Evolutionary conservation across 208 protist genomes (phyloP), one percentile per base, ranked within the genome.

Genomic region (Crithidia brevicula): DNA sequence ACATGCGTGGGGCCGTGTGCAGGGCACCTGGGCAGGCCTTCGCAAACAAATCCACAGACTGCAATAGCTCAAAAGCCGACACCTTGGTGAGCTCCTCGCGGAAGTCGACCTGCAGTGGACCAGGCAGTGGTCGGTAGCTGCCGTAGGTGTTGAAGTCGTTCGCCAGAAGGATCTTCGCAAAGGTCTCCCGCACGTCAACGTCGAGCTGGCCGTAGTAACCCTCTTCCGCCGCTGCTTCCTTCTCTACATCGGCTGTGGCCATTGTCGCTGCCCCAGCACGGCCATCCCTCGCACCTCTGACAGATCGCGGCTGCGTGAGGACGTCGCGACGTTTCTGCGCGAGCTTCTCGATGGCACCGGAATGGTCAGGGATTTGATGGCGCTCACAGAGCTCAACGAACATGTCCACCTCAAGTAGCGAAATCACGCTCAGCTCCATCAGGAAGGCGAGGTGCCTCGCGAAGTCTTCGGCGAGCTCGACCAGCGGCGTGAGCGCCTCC

Each of bases 141-240:
- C 75, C 60, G 50, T 89, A 82, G 28, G 83, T 85, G 54, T 80
- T 80, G 46, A 58, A 76, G 36, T 83, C 77, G 51, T 91, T 92
- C 4, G 88, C 42, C 1, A 80, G 6, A 20, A 81, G 56, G 18
- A 92, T 82, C 42, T 76, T 75, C 59, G 69, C 36, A 65, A 91
- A 88, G 5, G 62, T 82, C 25, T 91, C 85, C 34, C 85, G 85
- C 58, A 94, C 88, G 59, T 94, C 88, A 25, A 94, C 78, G 65
- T 94, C 88, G 9, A 91, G 59, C 8, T 51, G 46, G 42, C 56
- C 46, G 63, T 85, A 79, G 67, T 91, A 93, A 27, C 52, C 75
- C 13, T 83, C 76, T 53, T 86, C 86, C 30, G 49, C 74, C 25
- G 28, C 47, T 4, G 11, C 50, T 5, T 27, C 49, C 22, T n/a